Conservation (phyloP, 2,329 filamentous ascomycete species). For the Teratosphaeria viscida region DNA sequence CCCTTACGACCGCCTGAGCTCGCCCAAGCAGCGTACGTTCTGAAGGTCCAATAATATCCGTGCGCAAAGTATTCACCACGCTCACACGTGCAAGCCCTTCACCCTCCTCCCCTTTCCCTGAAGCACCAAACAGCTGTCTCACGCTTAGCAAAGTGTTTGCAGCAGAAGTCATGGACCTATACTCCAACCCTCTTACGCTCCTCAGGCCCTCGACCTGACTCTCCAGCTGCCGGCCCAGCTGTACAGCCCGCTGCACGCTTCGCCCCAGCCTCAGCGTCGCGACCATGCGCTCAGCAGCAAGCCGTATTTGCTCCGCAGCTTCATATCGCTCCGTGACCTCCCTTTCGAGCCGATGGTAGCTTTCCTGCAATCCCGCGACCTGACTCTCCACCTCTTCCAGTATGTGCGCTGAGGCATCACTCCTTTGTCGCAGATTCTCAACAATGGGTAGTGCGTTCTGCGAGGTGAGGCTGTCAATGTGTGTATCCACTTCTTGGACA, state of each 20-base stretch:
- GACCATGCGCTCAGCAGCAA: constrained; percentile 68
- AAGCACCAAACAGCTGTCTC: constrained; percentile 59
- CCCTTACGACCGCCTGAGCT: constrained; percentile 68
- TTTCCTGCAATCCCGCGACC: constrained; percentile 68
- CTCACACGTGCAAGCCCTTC: constrained; percentile 64
- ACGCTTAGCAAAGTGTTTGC: constrained; percentile 68
- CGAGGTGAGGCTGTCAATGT: constrained; percentile 83
- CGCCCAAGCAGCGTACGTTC: constrained; percentile 64
- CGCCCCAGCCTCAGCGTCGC: constrained; percentile 68
- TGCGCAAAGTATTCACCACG: constrained; percentile 60
- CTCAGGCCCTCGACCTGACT: constrained; percentile 52
- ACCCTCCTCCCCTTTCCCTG: constrained; percentile 62
- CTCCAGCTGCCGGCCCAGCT: constrained; percentile 76
- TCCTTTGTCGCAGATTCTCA: constrained; percentile 64
- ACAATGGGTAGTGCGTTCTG: constrained; percentile 74
- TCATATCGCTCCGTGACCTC: constrained; percentile 81
- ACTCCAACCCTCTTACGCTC: constrained; percentile 39
- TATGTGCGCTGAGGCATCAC: constrained; percentile 60
- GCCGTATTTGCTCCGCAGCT: constrained; percentile 69
- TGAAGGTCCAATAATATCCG: constrained; percentile 57
- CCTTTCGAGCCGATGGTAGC: constrained; percentile 73
- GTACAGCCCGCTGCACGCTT: constrained; percentile 66
- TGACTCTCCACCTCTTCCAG: constrained; percentile 69
- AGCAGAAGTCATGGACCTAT: constrained; percentile 70
- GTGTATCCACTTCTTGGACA: constrained; percentile 90